Evolutionary conservation across 1,284 basidiomycete species (phyloP).

Genomic region (Apiotrichum gracile): DNA sequence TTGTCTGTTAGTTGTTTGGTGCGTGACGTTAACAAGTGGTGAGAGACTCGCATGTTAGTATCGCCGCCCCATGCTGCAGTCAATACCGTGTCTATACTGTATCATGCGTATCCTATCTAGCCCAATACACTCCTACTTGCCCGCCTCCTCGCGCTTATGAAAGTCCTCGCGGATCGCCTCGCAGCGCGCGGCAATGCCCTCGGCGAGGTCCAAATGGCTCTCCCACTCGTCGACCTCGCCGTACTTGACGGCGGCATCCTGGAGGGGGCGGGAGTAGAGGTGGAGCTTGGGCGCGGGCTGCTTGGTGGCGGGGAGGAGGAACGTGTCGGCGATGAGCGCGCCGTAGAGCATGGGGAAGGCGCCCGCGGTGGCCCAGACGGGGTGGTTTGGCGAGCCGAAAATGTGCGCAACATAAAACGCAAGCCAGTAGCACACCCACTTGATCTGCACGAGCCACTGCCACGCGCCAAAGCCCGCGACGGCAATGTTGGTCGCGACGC

Average conservation of each 20-base stretch:
- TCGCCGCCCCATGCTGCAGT: too few species aligned
- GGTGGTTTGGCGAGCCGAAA: slow-evolving; percentile 37
- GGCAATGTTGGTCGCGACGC: slow-evolving; percentile 63
- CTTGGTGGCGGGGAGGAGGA: slow-evolving; percentile 23
- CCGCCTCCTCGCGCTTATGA: slow-evolving; percentile 17
- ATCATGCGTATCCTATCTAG: neutral
- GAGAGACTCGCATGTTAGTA: too few species aligned
- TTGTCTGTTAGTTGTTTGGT: too few species aligned
- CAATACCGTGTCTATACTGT: too few species aligned
- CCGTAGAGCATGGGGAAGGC: slow-evolving; percentile 38
- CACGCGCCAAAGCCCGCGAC: slow-evolving; percentile 25
- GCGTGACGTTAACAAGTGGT: too few species aligned
- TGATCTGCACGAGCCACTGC: slow-evolving; percentile 52
- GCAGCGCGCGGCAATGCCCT: slow-evolving; percentile 23
- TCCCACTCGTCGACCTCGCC: slow-evolving; percentile 41
- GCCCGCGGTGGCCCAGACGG: slow-evolving; percentile 29
- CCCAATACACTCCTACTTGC: neutral
- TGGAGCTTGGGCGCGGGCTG: slow-evolving; percentile 30
- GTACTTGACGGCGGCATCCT: slow-evolving; percentile 25
- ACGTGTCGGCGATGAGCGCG: slow-evolving; percentile 26
- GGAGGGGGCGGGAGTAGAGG: slow-evolving; percentile 21
- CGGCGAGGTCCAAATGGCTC: slow-evolving; percentile 18
- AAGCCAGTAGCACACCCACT: slow-evolving; percentile 55
- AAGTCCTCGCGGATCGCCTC: slow-evolving; percentile 31
- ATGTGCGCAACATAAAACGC: slow-evolving; percentile 56